Evolutionary conservation across 2,329 filamentous ascomycete genomes (phyloP), one percentile per base, ranked within the genome.

Genomic region (Sarocladium kiliense): DNA sequence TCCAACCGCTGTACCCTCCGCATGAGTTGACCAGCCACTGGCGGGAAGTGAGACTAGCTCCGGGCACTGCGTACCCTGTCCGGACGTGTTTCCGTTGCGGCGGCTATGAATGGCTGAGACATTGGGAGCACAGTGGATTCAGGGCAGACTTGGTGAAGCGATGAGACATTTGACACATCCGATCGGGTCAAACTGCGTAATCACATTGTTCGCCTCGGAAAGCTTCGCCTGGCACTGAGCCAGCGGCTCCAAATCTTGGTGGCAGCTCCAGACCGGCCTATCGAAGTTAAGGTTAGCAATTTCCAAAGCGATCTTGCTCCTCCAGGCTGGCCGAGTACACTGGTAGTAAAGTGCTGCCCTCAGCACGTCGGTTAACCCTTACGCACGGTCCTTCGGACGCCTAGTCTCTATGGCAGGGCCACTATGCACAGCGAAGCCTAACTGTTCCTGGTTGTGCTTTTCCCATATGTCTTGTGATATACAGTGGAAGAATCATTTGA

Each of bases 1-100:
- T 18, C 19, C 14, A 39, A 23, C 12, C n/a, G 21, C n/a, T 44
- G n/a, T 12, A 44, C 18, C 39, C 39, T 23, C 18, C 18, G 19
- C 39, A 44, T 6, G n/a, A n/a, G n/a, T 11, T 18, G 10, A 27
- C 27, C 36, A 9, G 36, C 16, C 36, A 39, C 7, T n/a, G 9
- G 9, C 16, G 6, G 7, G 36, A n/a, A n/a, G 25, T 36, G 47
- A 51, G 47, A 51, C 47, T 51, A 51, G 47, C 47, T 32, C 30
- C 47, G 47, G 47, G 30, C 47, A 51, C 5, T 51, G 47, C 18
- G 47, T 27, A 34, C 47, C 47, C 47, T 51, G 27, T 51, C 47
- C 47, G 47, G 47, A 36, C 30, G 12, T 9, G n/a, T 27, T 32
- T 51, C 47, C 47, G 47, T 21, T 23, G 27, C 47, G 27, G 47